Evolutionary conservation across 2,329 filamentous ascomycete genomes (phyloP).

Genomic region (Fusarium paranaense): DNA sequence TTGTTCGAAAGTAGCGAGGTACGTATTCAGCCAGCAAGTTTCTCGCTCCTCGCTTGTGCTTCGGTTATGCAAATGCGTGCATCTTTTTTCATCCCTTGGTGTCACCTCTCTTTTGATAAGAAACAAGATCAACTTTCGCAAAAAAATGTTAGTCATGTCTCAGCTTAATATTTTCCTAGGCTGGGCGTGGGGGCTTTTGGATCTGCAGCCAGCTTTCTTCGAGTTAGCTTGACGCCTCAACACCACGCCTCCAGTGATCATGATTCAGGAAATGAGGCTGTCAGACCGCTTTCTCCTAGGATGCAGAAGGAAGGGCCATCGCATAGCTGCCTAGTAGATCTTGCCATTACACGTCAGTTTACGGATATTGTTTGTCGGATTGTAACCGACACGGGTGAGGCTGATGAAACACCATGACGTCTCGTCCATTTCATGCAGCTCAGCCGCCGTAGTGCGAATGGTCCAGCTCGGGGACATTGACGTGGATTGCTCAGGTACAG

Average conservation of each 20-base stretch:
- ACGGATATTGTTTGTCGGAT: background rate
- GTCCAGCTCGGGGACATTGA: background rate
- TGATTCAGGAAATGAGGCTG: background rate
- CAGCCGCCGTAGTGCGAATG: background rate
- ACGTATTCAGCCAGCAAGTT: background rate
- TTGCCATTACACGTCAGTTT: constrained; percentile 1
- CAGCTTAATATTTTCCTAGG: constrained; percentile 9
- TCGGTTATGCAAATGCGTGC: background rate
- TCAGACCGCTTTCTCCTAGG: background rate
- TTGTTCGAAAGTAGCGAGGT: background rate
- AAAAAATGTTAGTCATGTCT: constrained; percentile 1
- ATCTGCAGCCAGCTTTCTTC: background rate
- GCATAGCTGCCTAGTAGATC: background rate
- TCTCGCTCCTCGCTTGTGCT: background rate
- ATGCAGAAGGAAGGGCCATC: background rate
- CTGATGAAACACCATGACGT: constrained; percentile 4
- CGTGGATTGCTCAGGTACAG: background rate
- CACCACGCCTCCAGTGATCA: background rate
- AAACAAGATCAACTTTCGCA: background rate
- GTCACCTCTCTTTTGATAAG: background rate
- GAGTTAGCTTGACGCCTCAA: background rate
- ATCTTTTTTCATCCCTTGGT: background rate
- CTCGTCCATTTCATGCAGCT: background rate
- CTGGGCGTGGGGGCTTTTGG: background rate
- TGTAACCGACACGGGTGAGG: background rate